A percentile compares a stretch with the other conserved stretches of the same genome.
phyloP scores from a whole-genome alignment of 768 basidiomycete species.

The Termitomyces titanicus region DNA sequence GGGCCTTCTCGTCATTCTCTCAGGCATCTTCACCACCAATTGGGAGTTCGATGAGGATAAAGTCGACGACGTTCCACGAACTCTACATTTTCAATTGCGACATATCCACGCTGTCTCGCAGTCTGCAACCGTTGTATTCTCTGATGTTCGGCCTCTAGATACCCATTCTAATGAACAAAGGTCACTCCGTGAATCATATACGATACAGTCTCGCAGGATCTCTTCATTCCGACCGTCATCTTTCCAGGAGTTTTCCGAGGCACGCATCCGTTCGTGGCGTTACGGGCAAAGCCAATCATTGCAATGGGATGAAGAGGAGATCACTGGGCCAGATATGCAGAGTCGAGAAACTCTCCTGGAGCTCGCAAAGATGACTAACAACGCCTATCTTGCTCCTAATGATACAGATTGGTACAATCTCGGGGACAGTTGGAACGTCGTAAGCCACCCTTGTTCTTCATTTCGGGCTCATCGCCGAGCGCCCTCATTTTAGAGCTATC shows the following conservation, averaged over 20 bases:
- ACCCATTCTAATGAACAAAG: constrained; percentile 1
- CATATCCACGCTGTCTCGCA: constrained; percentile 57
- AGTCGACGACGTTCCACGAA: constrained; percentile 3
- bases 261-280: constrained; percentile 40
- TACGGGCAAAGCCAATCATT: constrained; percentile 43
- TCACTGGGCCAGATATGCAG: constrained; percentile 72
- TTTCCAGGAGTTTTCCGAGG: constrained; percentile 37
- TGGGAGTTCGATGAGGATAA: neutral
- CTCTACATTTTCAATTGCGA: constrained; percentile 51
- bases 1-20: constrained; percentile 43
- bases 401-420: constrained; percentile 79
- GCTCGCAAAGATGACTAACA: constrained; percentile 94
- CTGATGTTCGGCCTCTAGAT: constrained; percentile 35
- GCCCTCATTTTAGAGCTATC: constrained; percentile 48
- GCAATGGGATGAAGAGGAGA: constrained; percentile 74
- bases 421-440: constrained; percentile 58
- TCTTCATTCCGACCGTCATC: constrained; percentile 45
- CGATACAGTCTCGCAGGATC: constrained; percentile 33
- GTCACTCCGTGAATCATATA: constrained; percentile 24
- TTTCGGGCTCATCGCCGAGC: constrained; percentile 3
- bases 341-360: constrained; percentile 70
- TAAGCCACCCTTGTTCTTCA: constrained; percentile 20
- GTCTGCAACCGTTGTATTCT: constrained; percentile 49
- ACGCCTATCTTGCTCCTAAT: constrained; percentile 73
- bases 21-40: constrained; percentile 24